Conservation (phyloP, 495 filamentous ascomycete species). For the Tuber umbilicatum region DNA sequence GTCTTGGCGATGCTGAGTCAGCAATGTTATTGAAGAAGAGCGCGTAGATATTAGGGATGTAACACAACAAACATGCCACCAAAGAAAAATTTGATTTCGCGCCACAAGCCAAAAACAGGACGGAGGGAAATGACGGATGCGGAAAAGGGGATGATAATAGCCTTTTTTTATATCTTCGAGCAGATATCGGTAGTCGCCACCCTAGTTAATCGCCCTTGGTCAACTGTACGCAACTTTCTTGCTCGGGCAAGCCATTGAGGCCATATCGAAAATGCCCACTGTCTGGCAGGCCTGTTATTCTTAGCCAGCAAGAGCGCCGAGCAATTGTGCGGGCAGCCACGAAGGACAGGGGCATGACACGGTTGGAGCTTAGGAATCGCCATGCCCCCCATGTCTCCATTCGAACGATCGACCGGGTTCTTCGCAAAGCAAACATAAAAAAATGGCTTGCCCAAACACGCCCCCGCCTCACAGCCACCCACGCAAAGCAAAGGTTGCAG, state of each 20-base stretch:
- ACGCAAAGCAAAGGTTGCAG: not conserved
- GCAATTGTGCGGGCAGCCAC: not conserved
- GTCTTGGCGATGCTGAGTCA: no score
- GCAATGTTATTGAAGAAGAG: no score
- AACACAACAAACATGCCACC: no score
- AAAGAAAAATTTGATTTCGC: no score
- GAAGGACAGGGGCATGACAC: slow-evolving; percentile 3
- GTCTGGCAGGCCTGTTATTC: not conserved
- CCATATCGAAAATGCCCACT: not conserved
- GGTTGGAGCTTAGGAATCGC: slow-evolving; percentile 2
- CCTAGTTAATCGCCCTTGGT: slow-evolving; percentile 3
- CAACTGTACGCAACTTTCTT: slow-evolving; percentile 4
- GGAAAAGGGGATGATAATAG: slow-evolving; percentile 16
- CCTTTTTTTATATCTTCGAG: slow-evolving; percentile 5
- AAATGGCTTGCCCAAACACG: not conserved
- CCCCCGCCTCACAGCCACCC: not conserved
- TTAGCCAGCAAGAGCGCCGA: no score
- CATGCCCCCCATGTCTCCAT: slow-evolving; percentile 1
- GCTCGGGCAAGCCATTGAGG: no score
- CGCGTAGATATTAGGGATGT: no score
- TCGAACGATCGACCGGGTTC: not conserved
- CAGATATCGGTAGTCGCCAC: not conserved
- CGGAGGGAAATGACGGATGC: slow-evolving; percentile 5
- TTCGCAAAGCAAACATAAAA: slow-evolving; percentile 1
- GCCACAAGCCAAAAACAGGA: slow-evolving; percentile 2